Base-by-base conservation (phyloP, 352 stramenopile species). In the Pythium utonaiense region DNA sequence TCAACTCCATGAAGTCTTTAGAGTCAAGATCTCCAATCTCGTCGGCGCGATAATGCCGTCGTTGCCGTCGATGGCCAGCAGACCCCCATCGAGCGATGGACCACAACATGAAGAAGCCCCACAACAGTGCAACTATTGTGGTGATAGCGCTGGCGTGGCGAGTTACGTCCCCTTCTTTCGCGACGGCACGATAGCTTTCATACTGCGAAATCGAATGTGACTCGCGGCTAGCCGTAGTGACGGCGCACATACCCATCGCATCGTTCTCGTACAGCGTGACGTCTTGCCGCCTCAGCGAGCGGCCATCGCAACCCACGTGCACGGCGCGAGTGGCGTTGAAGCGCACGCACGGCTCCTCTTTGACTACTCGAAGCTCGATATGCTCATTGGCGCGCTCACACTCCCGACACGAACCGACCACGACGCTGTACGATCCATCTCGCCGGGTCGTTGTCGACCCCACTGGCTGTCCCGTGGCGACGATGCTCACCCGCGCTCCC, bases 391-490 rank as follows among this genome's bases (percentile, higher is more conserved):
- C 17, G 4, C 13, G 44, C 6, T 52, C 17, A 3, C 9, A 24
- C 16, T 28, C 30, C 12, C 19, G 51, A 22, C 52, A 57, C n/a
- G 44, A 61, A 0, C 45, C 45, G 19, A 67, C 7, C 25, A 57
- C 38, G 19, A 61, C 12, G 30, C 60, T 67, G 53, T 49, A 67
- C 33, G 60, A 62, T 36, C 60, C 60, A 34, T 67, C 52, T 19
- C 45, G 25, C 6, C 47, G 52, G 0, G 60, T 62, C 5, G 21
- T 34, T 25, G 53, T 17, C 21, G 45, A 30, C 2, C 21, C 47
- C 3, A 47, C 3, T 3, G n/a, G 22, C 8, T 51, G 44, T 9
- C 28, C 53, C 8, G 56, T 34, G 13, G 51, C 14, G 2, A 28
- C 30, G 5, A 62, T 27, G 24, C 33, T 31, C 22, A 67, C 60